Evolutionary conservation across 371 early-diverging fungal genomes (phyloP).

Genomic region (Fennellomyces sp.): DNA sequence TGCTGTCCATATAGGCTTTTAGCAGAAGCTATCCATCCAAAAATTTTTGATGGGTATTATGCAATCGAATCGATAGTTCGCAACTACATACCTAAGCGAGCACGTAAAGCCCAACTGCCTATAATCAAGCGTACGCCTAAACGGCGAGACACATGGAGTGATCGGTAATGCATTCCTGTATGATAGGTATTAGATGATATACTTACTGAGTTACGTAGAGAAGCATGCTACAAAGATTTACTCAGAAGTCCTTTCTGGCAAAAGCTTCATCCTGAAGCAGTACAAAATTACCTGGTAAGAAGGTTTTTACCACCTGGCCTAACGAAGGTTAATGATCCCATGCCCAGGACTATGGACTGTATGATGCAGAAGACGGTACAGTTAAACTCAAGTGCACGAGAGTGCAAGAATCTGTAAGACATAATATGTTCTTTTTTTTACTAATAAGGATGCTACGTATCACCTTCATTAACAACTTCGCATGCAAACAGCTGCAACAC

Average conservation of each 20-base stretch:
- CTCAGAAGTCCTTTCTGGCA: no score
- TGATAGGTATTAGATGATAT: not conserved
- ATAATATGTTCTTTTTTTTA: not conserved
- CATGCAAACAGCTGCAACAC: not conserved
- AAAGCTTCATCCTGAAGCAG: no score
- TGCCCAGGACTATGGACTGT: constrained; percentile 28
- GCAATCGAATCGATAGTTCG: constrained; percentile 30
- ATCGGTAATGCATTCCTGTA: constrained; percentile 10
- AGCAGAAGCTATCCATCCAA: constrained; percentile 33
- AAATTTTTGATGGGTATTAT: constrained; percentile 32
- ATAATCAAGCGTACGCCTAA: constrained; percentile 11
- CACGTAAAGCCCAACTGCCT: constrained; percentile 12
- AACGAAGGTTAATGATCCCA: no score
- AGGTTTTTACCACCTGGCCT: no score
- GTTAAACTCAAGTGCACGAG: constrained; percentile 41
- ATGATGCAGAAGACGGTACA: constrained; percentile 40
- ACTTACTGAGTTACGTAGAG: no score
- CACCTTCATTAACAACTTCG: no score
- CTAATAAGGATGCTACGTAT: no score
- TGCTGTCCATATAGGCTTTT: no score
- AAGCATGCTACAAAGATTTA: no score
- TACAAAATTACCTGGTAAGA: constrained; percentile 34
- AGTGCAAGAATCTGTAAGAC: constrained; percentile 38
- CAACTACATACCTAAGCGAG: constrained; percentile 4
- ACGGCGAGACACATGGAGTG: constrained; percentile 22